Base-by-base conservation (phyloP, 2,329 filamentous ascomycete species). In the Epichloe typhina region DNA sequence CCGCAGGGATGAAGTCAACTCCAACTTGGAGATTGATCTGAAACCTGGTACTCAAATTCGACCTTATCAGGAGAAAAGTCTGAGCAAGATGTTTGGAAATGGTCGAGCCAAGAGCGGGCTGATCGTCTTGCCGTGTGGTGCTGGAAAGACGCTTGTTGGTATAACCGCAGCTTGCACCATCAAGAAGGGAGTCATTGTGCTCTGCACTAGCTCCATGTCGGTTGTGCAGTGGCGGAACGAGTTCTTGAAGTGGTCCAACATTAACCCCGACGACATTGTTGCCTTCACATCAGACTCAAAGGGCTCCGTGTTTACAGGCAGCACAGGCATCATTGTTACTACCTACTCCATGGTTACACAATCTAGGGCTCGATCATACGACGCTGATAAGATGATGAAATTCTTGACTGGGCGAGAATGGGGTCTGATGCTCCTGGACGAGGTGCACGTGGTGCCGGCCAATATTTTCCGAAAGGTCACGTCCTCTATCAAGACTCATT, bases 291-390 rank as follows among this genome's bases (percentile, higher is more conserved):
- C 90, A 0, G 89, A 95, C 58, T 88, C 88, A 64, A 98, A 98
- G 68, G 82, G 84, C 52, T 66, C 63, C 12, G 77, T 76, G 51
- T 95, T 98, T 60, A 83, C 84, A 1, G 82, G 90, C 47, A 91
- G 88, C 62, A 95, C 93, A 1, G 93, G 93, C 63, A 90, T 98
- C 57, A 94, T 98, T 57, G 89, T 98, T 49, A 95, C 90, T 11
- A 98, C 93, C 1, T 98, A 98, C 67, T 93, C 88, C 53, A 98
- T 98, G 93, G 89, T 98, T n/a, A 95, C 88, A 8, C 87, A 93
- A 61, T 89, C 84, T 13, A 79, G 88, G 47, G 85, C 88, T 53
- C 79, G 91, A 52, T 91, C 93, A 2, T 84, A 97, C 64, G 91
- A 98, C 64, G 87, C 91, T 3, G 83, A 93, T 63, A 94, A 95